Evolutionary conservation across 352 stramenopile genomes (phyloP).

Genomic region (Aphanomyces euteiches): DNA sequence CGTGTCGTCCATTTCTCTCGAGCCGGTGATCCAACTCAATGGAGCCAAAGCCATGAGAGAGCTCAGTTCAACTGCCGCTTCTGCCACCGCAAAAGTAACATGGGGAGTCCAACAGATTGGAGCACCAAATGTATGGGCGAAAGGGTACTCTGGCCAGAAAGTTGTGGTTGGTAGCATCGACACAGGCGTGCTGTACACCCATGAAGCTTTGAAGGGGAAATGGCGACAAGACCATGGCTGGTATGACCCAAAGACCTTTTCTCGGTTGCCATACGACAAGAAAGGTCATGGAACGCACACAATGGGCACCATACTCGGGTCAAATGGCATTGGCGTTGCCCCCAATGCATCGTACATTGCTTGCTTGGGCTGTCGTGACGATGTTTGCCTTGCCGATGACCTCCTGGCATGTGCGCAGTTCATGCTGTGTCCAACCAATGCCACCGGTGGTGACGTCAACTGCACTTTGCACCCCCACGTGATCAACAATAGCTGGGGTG

Average conservation of each 20-base stretch:
- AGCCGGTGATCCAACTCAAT: background rate
- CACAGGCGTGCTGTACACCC: constrained; percentile 40
- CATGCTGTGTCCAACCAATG: constrained; percentile 53
- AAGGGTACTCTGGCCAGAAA: constrained; percentile 37
- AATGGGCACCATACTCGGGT: constrained; percentile 42
- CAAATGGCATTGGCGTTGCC: constrained; percentile 40
- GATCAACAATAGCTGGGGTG: constrained; percentile 59
- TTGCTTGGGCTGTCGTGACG: constrained; percentile 40
- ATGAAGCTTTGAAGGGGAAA: constrained; percentile 38
- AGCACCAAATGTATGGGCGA: constrained; percentile 39
- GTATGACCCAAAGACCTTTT: constrained; percentile 41
- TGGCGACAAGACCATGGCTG: constrained; percentile 42
- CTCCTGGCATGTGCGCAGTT: constrained; percentile 46
- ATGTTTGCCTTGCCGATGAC: constrained; percentile 32
- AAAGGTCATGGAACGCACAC: constrained; percentile 52
- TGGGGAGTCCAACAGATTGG: constrained; percentile 47
- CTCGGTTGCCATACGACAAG: constrained; percentile 37
- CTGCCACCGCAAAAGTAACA: constrained; percentile 19
- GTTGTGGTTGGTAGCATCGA: constrained; percentile 48
- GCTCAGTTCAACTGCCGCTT: background rate
- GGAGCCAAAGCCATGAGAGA: background rate
- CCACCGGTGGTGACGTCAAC: constrained; percentile 45
- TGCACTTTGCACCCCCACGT: constrained; percentile 48
- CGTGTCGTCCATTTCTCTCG: background rate
- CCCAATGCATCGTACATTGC: constrained; percentile 45